Base-by-base conservation (phyloP, 2,329 filamentous ascomycete genomes). In the Cryphonectria nitschkei region DNA sequence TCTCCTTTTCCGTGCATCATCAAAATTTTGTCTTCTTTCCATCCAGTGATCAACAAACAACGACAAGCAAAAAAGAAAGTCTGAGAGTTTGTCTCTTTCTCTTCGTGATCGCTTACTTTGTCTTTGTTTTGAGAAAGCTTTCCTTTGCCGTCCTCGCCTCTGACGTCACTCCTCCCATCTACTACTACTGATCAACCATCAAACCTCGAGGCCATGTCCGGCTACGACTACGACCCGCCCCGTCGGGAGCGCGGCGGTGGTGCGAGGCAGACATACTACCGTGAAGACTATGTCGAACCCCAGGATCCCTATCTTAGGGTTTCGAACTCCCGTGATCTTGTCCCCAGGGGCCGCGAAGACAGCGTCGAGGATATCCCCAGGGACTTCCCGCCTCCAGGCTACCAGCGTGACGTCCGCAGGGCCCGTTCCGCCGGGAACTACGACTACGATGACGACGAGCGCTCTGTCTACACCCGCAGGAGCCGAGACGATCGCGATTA, bases 281-380 rank as follows among this genome's bases (percentile, higher is more conserved):
- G 86, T 68, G 86, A 88, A 73, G 86, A 88, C 71, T 87, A 87
- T 74, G 81, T 84, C 72, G 87, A 90, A 26, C 75, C 82, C 46
- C 83, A 85, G 75, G 87, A 88, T 60, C 82, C 81, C 43, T 84
- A 85, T 74, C 78, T 83, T 69, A 83, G 82, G 74, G 79, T 81
- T 41, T 80, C 84, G 66, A 79, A 81, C 61, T 81, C 82, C 41
- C 85, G 83, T 71, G 88, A 89, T 58, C 82, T 91, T 9, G 81
- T 90, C 16, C 87, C 87, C 50, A 84, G 87, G 37, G 79, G 83
- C 65, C 90, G 92, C 74, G 91, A 95, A 78, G 91, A 94, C 77
- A 90, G 90, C 2, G 82, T 97, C 78, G 95, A 97, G 82, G 93
- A 97, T 81, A 89, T 97, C 72, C 89, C 89, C 74, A 90, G 94